Evolutionary conservation across 2,329 filamentous ascomycete species (phyloP).

Genomic region (Colletotrichum navitas): DNA sequence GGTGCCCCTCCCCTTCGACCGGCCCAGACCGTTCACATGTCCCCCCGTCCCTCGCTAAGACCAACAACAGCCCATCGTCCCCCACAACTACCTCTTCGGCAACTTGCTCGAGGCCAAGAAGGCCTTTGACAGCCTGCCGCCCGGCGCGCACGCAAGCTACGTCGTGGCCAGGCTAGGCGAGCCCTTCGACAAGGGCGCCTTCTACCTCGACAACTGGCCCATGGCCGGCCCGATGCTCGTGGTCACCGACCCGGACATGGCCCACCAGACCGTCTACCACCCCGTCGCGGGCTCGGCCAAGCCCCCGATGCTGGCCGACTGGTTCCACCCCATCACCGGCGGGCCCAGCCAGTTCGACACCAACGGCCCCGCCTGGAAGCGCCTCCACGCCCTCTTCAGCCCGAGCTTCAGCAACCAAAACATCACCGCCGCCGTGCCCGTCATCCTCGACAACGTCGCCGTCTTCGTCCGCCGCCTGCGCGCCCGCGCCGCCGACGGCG

Average conservation of each 20-base stretch:
- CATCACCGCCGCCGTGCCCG: conserved; percentile 48
- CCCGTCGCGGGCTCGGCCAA: conserved; percentile 47
- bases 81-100: conserved; percentile 48
- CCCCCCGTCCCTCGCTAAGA: neutral
- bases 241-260: conserved; percentile 48
- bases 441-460: conserved; percentile 48
- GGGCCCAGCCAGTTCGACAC: conserved; percentile 50
- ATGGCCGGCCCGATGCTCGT: conserved; percentile 47
- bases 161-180: conserved; percentile 22
- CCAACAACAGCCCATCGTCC: conserved; percentile 46
- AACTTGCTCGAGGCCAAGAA: conserved; percentile 50
- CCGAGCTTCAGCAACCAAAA: conserved; percentile 51
- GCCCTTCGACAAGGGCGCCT: conserved; percentile 45
- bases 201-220: conserved; percentile 50
- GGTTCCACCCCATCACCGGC: conserved; percentile 50
- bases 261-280: conserved; percentile 48
- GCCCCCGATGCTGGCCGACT: conserved; percentile 46
- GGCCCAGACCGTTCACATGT: too few species aligned
- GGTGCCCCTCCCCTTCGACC: neutral
- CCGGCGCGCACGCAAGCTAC: conserved; percentile 34
- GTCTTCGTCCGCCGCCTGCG: conserved; percentile 47
- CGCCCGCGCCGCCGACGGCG: conserved; percentile 41
- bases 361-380: conserved; percentile 50
- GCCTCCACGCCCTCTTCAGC: conserved; percentile 47
- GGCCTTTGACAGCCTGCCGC: conserved; percentile 40